Evolutionary conservation across 2,329 filamentous ascomycete genomes (phyloP).

Genomic region (Penicillium brevicompactum): DNA sequence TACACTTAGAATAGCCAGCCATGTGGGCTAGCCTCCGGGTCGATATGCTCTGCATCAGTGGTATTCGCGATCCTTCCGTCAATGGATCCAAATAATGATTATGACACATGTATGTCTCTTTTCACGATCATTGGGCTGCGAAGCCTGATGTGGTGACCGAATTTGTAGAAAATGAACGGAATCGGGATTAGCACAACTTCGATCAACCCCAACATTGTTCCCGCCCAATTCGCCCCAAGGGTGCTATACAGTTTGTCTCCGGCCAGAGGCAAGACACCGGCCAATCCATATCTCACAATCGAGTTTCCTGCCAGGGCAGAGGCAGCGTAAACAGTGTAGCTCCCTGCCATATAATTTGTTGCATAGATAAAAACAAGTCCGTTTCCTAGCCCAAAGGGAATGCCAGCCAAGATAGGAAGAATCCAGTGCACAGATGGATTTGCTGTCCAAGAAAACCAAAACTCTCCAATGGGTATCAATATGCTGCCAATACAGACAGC

Average conservation of each 20-base stretch:
- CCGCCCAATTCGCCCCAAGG: constrained; percentile 71
- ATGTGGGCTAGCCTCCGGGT: too few species aligned
- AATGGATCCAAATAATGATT: background rate
- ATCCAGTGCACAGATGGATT: constrained; percentile 73
- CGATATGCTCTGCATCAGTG: too few species aligned
- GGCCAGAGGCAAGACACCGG: constrained; percentile 69
- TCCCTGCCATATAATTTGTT: constrained; percentile 71
- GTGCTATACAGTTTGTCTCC: constrained; percentile 67
- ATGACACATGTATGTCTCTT: background rate
- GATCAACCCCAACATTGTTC: constrained; percentile 54
- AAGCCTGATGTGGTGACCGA: constrained; percentile 38
- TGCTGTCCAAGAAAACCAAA: constrained; percentile 79
- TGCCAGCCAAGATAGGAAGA: constrained; percentile 68
- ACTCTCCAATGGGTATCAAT: constrained; percentile 69
- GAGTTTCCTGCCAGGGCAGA: constrained; percentile 73
- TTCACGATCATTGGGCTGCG: constrained; percentile 24
- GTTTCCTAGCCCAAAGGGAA: constrained; percentile 73
- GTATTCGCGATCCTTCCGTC: too few species aligned
- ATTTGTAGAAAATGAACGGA: constrained; percentile 49
- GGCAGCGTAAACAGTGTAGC: constrained; percentile 73
- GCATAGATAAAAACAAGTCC: constrained; percentile 73
- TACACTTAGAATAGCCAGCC: too few species aligned
- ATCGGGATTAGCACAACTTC: constrained; percentile 37
- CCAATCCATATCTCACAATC: constrained; percentile 67
- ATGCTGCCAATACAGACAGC: constrained; percentile 73